phyloP scores from a whole-genome alignment of 768 basidiomycete genomes.

The Calocera cornea region DNA sequence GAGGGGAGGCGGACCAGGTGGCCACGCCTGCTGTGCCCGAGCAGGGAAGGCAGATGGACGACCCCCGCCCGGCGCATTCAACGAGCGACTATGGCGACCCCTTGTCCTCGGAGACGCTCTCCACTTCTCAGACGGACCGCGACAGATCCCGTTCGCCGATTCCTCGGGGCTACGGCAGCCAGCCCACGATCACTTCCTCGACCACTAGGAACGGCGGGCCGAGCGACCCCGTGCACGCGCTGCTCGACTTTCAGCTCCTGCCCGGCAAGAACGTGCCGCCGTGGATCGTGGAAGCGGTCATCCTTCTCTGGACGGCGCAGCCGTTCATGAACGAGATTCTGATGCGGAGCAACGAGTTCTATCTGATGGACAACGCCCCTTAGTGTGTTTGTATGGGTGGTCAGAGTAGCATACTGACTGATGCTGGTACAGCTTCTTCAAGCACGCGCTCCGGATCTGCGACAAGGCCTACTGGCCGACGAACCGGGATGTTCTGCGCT shows the following conservation, averaged over 20 bases:
- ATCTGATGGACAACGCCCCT: slow-evolving; percentile 85
- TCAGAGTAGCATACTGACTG: background rate
- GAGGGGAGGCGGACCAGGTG: background rate
- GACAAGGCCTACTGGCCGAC: slow-evolving; percentile 65
- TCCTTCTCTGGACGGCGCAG: slow-evolving; percentile 32
- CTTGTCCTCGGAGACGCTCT: background rate
- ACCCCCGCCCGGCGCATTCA: background rate
- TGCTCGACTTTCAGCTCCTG: background rate
- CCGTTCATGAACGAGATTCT: slow-evolving; percentile 33
- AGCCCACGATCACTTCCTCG: background rate
- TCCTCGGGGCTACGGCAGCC: background rate
- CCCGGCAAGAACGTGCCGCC: slow-evolving; percentile 14
- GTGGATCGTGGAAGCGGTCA: slow-evolving; percentile 30
- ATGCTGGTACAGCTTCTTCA: slow-evolving; percentile 58
- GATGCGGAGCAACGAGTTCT: slow-evolving; percentile 49
- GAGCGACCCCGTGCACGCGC: background rate
- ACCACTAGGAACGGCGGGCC: too few relatives aligned
- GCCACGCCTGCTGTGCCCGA: background rate
- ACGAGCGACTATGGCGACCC: background rate
- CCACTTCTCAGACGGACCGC: background rate
- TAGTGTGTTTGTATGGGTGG: slow-evolving; percentile 48
- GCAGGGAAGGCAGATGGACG: background rate
- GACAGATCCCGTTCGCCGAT: background rate
- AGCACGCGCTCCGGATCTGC: slow-evolving; percentile 68
- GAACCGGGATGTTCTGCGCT: slow-evolving; percentile 73